Conservation (phyloP, 1,139 yeast genomes). For the Yamadazyma diddensiae region DNA sequence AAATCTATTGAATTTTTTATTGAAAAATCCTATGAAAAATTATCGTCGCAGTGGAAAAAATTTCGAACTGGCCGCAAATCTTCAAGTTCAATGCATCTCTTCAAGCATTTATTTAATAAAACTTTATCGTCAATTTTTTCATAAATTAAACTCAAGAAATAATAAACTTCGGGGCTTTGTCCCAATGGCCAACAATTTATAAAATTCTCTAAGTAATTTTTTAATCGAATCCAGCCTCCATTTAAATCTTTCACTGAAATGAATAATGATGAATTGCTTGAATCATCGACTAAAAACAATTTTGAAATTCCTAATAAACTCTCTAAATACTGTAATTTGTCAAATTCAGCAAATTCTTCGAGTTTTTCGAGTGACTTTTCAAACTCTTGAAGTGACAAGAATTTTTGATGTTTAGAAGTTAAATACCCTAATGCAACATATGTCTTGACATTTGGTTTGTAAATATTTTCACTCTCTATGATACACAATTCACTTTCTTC, state of each 20-base stretch:
- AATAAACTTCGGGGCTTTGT: constrained; percentile 70
- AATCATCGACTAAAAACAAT: constrained; percentile 48
- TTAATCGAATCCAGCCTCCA: constrained; percentile 65
- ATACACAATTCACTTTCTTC: constrained; percentile 73
- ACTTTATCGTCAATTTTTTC: constrained; percentile 58
- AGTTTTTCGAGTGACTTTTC: constrained; percentile 60
- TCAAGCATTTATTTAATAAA: constrained; percentile 51
- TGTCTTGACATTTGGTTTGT: constrained; percentile 51
- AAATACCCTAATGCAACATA: constrained; percentile 55
- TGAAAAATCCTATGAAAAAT: constrained; percentile 10
- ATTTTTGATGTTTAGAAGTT: constrained; percentile 35
- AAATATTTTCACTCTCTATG: constrained; percentile 61
- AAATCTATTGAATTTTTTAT: constrained; percentile 3
- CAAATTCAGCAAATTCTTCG: constrained; percentile 19
- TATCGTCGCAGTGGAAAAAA: constrained; percentile 14
- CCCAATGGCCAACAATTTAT: constrained; percentile 51
- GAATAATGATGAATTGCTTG: constrained; percentile 31
- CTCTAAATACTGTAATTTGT: constrained; percentile 43
- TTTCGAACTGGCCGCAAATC: constrained; percentile 63
- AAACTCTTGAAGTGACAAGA: constrained; percentile 61
- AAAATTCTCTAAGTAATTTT: constrained; percentile 56
- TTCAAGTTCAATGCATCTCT: constrained; percentile 69
- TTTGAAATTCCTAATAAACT: constrained; percentile 69
- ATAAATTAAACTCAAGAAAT: constrained; percentile 62
- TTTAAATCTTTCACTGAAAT: constrained; percentile 50